phyloP scores from a whole-genome alignment of 169 alveolate genomes.

The Perkinsus chesapeaki region DNA sequence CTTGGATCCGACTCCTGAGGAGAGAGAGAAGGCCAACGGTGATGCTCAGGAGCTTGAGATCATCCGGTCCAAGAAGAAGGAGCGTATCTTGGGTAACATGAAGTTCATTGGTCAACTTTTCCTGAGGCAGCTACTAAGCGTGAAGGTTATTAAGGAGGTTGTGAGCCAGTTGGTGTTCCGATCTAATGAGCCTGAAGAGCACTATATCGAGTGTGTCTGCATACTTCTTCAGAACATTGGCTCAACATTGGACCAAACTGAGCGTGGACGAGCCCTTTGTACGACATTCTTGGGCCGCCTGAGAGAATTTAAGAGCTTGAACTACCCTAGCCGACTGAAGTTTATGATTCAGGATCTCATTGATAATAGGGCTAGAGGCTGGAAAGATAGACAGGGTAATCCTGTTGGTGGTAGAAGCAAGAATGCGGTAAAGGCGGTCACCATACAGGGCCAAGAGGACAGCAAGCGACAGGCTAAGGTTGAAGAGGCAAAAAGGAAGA shows the following conservation, averaged over 20 bases:
- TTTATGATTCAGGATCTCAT: slow-evolving; percentile 28
- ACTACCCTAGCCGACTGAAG: slow-evolving; percentile 16
- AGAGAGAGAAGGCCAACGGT: slow-evolving; percentile 52
- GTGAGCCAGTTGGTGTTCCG: slow-evolving; percentile 72
- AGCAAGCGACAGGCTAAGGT: not conserved
- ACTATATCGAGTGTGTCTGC: slow-evolving; percentile 71
- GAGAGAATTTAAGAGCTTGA: slow-evolving; percentile 18
- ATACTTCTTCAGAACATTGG: slow-evolving; percentile 28
- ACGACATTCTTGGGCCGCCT: slow-evolving; percentile 20
- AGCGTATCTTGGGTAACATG: slow-evolving; percentile 73
- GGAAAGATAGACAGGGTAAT: not conserved
- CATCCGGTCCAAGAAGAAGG: slow-evolving; percentile 57
- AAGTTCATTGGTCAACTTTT: slow-evolving; percentile 78
- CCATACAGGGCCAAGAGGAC: slow-evolving; percentile 6
- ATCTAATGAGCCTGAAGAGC: slow-evolving; percentile 76
- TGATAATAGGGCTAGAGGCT: not conserved
- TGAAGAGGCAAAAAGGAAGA: not conserved
- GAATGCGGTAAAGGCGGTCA: not conserved
- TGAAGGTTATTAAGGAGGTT: slow-evolving; percentile 68
- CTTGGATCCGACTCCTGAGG: slow-evolving; percentile 59
- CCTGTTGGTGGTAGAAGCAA: not conserved
- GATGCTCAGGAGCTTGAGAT: slow-evolving; percentile 51
- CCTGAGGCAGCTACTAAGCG: slow-evolving; percentile 69
- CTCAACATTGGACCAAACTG: slow-evolving; percentile 15
- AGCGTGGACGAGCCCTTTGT: slow-evolving; percentile 9